Base-by-base conservation (phyloP, 2,329 filamentous ascomycete species). In the Exophiala viscosa region DNA sequence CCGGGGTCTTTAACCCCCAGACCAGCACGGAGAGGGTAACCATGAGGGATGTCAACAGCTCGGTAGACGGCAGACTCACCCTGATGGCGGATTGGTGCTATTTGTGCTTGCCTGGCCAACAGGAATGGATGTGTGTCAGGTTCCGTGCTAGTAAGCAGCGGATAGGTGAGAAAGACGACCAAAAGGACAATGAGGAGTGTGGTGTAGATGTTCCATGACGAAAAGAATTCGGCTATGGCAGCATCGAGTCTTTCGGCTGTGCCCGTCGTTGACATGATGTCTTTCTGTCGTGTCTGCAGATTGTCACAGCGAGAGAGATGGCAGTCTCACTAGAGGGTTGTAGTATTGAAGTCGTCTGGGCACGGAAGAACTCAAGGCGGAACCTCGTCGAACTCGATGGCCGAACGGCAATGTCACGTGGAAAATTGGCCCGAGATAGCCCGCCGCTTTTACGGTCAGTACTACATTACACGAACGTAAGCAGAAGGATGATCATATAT, bases 81-180 rank as follows among this genome's bases (percentile, higher is more conserved):
- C 52, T 87, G 82, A 62, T 92, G 84, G 62, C 93, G 82, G 48
- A 97, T 87, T 10, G 85, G 82, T 7, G 89, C 87, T 45, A 87
- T 80, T 59, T 85, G 79, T 2, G 90, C 83, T 76, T 97, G 93
- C 48, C 92, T 83, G 50, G 88, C 88, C 23, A 99, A 84, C 43
- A 97, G 81, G 70, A 96, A 85, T 32, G 93, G 92, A 70, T 97
- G 93, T 4, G 87, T 87, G 73, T 99, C 93, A 5, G 93, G 88
- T 48, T 96, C 92, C 55, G 83, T 81, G 45, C 82, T 80, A 56
- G 83, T 83, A 64, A 87, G 75, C 59, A 95, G 73, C 40, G 85
- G 81, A 70, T 88, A 90, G 52, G 84, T 78, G 51, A 92, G 70
- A 64, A 90, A 80, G 49, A 79, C 75, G 55, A 85, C 74, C 39